Evolutionary conservation across 2,329 filamentous ascomycete genomes (phyloP).

Genomic region (Pseudocercospora eumusae): DNA sequence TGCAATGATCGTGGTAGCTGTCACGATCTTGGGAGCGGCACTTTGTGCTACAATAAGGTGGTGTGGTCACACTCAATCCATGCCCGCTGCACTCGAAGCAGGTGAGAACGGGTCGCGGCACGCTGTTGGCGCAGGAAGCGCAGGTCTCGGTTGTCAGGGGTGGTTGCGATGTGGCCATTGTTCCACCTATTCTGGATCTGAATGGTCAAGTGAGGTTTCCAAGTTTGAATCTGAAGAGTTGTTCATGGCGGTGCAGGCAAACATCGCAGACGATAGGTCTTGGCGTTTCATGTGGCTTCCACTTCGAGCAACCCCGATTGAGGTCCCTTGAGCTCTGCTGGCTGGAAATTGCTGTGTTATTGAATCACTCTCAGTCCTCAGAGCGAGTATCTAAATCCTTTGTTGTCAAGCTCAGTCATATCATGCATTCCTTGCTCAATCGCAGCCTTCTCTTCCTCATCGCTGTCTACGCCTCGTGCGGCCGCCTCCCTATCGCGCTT

Average conservation of each 20-base stretch:
- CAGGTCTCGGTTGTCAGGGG: background rate
- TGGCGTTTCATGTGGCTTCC: background rate
- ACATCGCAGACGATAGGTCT: background rate
- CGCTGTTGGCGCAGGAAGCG: background rate
- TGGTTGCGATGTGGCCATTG: too few relatives aligned
- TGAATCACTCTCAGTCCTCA: conserved; percentile 23
- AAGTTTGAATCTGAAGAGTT: background rate
- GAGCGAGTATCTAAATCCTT: conserved; percentile 56
- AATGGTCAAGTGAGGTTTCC: background rate
- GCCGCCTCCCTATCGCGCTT: conserved; percentile 52
- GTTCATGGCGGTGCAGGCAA: background rate
- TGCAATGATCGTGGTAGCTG: background rate
- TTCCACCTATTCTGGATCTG: background rate
- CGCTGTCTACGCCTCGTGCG: conserved; percentile 30
- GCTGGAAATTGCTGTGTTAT: background rate
- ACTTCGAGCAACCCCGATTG: background rate
- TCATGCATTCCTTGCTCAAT: conserved; percentile 60
- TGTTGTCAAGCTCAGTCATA: conserved; percentile 59
- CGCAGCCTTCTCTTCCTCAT: conserved; percentile 53
- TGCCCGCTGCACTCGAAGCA: background rate
- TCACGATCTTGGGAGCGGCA: background rate
- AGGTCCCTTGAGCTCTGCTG: too few relatives aligned
- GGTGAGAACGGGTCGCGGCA: background rate
- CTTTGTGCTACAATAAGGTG: background rate
- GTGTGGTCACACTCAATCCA: background rate